phyloP scores from a whole-genome alignment of 345 rosid species.

The Angophora floribunda region DNA sequence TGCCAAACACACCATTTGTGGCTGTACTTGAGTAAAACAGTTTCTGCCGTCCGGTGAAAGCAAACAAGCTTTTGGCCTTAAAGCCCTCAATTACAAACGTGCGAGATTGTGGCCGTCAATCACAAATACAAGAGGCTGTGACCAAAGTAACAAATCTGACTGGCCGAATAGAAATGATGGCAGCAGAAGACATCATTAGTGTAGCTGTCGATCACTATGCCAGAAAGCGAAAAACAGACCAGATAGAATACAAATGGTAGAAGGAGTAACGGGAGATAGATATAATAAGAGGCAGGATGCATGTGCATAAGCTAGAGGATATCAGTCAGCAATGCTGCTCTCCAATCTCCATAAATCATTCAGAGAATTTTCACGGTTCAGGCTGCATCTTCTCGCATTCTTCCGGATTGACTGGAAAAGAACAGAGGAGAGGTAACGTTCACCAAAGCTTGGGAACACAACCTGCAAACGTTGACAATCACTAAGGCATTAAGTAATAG shows the following conservation, averaged over 20 bases:
- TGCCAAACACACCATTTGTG: too few species aligned
- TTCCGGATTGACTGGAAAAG: constrained; percentile 91
- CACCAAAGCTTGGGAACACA: constrained; percentile 94
- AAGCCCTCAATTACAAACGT: background rate
- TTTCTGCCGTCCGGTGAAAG: background rate
- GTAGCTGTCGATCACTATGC: background rate
- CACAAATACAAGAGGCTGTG: background rate
- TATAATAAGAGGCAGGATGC: background rate
- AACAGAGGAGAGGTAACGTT: constrained; percentile 74
- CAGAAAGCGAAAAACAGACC: background rate
- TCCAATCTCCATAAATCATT: background rate
- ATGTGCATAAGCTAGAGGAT: background rate
- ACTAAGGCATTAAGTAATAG: background rate
- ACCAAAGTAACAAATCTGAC: background rate
- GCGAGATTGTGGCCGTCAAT: background rate
- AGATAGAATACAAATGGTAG: background rate
- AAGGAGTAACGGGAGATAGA: background rate
- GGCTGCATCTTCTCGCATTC: constrained; percentile 89
- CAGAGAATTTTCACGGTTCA: background rate
- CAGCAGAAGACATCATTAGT: background rate
- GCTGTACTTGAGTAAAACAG: background rate
- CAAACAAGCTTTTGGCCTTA: background rate
- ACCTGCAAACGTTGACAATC: constrained; percentile 31
- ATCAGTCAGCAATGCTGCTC: background rate
- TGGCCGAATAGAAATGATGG: background rate